Conservation (phyloP, 306 rosid species). For the Fagus crenata region DNA sequence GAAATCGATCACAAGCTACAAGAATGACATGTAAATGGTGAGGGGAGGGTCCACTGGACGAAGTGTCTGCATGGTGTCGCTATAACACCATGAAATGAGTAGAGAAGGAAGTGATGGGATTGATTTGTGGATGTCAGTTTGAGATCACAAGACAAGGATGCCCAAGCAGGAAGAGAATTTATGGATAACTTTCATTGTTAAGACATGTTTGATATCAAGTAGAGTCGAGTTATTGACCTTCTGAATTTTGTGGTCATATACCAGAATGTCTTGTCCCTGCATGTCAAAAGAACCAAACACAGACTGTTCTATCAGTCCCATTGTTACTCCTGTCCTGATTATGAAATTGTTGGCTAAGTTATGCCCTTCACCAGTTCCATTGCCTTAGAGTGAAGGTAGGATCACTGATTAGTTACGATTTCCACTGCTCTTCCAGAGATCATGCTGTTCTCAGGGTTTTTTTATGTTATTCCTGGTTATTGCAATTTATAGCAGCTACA, state of each 20-base stretch:
- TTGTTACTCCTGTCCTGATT: neutral
- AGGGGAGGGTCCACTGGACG: neutral
- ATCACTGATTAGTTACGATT: neutral
- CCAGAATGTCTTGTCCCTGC: neutral
- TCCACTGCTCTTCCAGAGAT: neutral
- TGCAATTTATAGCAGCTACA: neutral
- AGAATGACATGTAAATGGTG: neutral
- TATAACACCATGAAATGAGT: neutral
- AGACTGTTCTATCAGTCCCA: neutral
- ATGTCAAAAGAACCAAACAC: neutral
- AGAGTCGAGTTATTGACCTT: neutral
- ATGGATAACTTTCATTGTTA: neutral
- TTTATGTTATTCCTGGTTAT: neutral
- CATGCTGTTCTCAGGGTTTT: neutral
- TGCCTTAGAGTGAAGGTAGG: neutral
- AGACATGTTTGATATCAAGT: neutral
- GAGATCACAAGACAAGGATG: neutral
- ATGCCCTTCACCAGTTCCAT: neutral
- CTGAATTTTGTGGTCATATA: neutral
- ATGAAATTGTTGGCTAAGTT: neutral
- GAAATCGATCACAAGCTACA: neutral
- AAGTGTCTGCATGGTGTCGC: neutral
- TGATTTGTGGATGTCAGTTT: neutral
- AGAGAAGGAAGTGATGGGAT: neutral
- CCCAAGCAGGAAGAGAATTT: neutral